Evolutionary conservation across 352 stramenopile genomes (phyloP).

Genomic region (Phytophthora rubi): DNA sequence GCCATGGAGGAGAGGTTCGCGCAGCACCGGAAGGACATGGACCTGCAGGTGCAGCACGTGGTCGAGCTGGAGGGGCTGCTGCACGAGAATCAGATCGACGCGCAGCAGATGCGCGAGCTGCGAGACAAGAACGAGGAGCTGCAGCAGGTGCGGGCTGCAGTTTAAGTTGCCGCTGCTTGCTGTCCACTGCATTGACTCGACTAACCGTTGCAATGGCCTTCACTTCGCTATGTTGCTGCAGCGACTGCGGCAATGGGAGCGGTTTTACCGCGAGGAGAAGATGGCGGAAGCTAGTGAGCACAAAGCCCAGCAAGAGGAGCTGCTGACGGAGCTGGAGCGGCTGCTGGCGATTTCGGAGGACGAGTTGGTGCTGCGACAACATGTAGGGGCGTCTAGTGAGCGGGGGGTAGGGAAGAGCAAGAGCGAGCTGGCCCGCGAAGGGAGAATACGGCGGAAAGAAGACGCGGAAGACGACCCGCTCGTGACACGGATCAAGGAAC

Average conservation of each 20-base stretch:
- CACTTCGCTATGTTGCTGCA: conserved; percentile 13
- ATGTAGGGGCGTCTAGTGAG: conserved; percentile 2
- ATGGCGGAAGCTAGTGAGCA: conserved; percentile 36
- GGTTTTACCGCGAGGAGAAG: conserved; percentile 57
- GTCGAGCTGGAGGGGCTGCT: conserved; percentile 71
- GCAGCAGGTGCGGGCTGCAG: conserved; percentile 38
- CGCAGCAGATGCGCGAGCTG: conserved; percentile 45
- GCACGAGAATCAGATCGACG: conserved; percentile 49
- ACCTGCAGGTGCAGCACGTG: conserved; percentile 62
- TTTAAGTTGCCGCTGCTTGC: neutral
- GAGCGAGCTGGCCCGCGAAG: conserved; percentile 13
- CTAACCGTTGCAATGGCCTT: neutral
- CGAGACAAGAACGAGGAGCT: conserved; percentile 52
- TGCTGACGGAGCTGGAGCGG: conserved; percentile 57
- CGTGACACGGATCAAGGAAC: conserved; percentile 54
- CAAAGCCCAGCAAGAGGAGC: conserved; percentile 58
- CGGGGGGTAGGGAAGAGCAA: conserved; percentile 16
- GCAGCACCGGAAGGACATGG: conserved; percentile 59
- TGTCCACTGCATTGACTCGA: too few species aligned
- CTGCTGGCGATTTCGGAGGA: conserved; percentile 46
- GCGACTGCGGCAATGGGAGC: conserved; percentile 69
- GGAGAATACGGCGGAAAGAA: conserved; percentile 21
- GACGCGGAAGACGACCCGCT: conserved; percentile 30
- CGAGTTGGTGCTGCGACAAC: conserved; percentile 32
- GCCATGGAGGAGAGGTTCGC: conserved; percentile 55